Conservation (phyloP, 2,329 filamentous ascomycete species). For the Trichoderma simmonsii region DNA sequence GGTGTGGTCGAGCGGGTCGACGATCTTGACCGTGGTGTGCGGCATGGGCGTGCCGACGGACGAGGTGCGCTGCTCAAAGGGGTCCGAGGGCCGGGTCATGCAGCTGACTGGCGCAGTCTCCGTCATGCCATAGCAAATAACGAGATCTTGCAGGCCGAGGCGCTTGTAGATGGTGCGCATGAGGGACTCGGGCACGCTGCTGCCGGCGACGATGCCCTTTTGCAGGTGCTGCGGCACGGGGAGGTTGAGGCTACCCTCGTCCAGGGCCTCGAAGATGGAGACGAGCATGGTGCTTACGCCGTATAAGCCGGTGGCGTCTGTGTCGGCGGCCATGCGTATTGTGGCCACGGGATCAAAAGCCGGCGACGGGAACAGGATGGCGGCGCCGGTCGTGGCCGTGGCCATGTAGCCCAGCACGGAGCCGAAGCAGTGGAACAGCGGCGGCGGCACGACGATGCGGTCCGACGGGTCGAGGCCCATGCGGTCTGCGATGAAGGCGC, state of each 20-base stretch:
- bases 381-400: constrained; percentile 73
- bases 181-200: constrained; percentile 75
- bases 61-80: constrained; percentile 67
- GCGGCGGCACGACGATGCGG: constrained; percentile 78
- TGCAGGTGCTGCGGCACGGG: constrained; percentile 46
- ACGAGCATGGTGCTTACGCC: constrained; percentile 93
- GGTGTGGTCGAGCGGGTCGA: constrained; percentile 61
- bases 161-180: constrained; percentile 72
- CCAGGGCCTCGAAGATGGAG: constrained; percentile 77
- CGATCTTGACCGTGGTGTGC: constrained; percentile 74
- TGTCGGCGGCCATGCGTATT: constrained; percentile 54
- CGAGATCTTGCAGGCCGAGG: constrained; percentile 76
- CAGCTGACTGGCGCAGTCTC: constrained; percentile 76
- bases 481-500: constrained; percentile 73
- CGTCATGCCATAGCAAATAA: constrained; percentile 97
- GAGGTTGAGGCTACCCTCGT: constrained; percentile 32
- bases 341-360: constrained; percentile 79
- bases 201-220: constrained; percentile 91
- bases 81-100: constrained; percentile 80
- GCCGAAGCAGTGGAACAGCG: constrained; percentile 89
- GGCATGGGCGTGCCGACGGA: constrained; percentile 80
- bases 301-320: constrained; percentile 65
- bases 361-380: constrained; percentile 81
- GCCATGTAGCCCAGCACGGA: constrained; percentile 94
- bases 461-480: constrained; percentile 78